Conservation (phyloP, 345 rosid species). For the Nephelium lappaceum region DNA sequence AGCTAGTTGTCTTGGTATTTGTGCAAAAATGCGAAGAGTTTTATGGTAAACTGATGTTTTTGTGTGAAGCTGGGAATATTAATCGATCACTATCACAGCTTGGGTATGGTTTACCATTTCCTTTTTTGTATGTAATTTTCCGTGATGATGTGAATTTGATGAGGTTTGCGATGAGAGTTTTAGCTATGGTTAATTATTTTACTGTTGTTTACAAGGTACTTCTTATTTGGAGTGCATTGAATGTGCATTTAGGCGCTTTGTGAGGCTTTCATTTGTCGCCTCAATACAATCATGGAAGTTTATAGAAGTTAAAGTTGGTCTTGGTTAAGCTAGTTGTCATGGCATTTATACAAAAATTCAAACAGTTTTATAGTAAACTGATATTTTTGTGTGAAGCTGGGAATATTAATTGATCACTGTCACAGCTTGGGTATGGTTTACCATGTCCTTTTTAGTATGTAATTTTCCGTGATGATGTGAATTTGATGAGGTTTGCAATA, state of each 20-base stretch:
- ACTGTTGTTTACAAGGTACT: not conserved
- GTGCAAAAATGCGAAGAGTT: constrained; percentile 6
- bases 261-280: not conserved
- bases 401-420: constrained; percentile 93
- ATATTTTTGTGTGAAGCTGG: constrained; percentile 62
- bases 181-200: not conserved
- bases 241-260: too few species aligned
- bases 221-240: too few species aligned
- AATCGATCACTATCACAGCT: constrained; percentile 98
- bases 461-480: constrained; percentile 2
- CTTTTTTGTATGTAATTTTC: not conserved
- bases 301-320: not conserved
- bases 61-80: constrained; percentile 87
- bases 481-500: not conserved
- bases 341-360: not conserved
- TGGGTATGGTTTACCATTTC: constrained; percentile 58
- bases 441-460: not conserved
- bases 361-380: not conserved
- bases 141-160: constrained; percentile 4
- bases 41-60: not conserved
- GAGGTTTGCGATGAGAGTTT: not conserved
- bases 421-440: constrained; percentile 91
- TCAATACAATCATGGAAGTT: not conserved
- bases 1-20: not conserved
- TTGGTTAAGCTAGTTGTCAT: not conserved